Conservation (phyloP, 352 stramenopile genomes). For the Phytophthora syringae region DNA sequence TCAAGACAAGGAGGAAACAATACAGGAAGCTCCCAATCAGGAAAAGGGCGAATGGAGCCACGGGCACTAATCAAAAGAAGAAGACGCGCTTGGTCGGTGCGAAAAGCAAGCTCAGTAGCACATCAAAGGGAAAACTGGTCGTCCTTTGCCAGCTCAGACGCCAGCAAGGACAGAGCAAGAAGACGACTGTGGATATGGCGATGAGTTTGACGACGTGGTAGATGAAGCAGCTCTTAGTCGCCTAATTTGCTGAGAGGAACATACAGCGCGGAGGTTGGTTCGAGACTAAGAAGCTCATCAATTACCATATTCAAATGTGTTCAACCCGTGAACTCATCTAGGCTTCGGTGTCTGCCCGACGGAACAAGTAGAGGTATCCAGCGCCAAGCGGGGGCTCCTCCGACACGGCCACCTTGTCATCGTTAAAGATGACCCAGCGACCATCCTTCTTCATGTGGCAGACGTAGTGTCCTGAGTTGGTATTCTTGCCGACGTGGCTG, state of each 20-base stretch:
- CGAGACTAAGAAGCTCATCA: conserved; percentile 8
- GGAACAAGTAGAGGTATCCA: conserved; percentile 97
- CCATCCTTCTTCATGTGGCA: conserved; percentile 97
- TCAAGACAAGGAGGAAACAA: conserved; percentile 13
- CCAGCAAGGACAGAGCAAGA: conserved; percentile 33
- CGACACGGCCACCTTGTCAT: conserved; percentile 98
- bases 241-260: conserved; percentile 51
- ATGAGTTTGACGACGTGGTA: conserved; percentile 86
- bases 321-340: conserved; percentile 14
- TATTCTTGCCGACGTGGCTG: conserved; percentile 99
- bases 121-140: background rate
- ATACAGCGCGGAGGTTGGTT: background rate
- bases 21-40: conserved; percentile 18
- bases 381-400: conserved; percentile 93
- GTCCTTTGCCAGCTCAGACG: background rate
- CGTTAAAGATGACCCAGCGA: conserved; percentile 99
- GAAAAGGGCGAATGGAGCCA: conserved; percentile 12
- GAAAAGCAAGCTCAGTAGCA: conserved; percentile 1
- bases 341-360: conserved; percentile 50
- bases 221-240: conserved; percentile 66
- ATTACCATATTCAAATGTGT: conserved; percentile 16
- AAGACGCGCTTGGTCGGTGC: conserved; percentile 4
- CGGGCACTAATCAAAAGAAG: conserved; percentile 1
- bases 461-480: conserved; percentile 98
- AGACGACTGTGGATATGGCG: conserved; percentile 68